These are phyloP conservation scores for Biscogniauxia mediterranea DNA, from an alignment of 2,329 filamentous ascomycete species.

Conservation along the genomic window DNA sequence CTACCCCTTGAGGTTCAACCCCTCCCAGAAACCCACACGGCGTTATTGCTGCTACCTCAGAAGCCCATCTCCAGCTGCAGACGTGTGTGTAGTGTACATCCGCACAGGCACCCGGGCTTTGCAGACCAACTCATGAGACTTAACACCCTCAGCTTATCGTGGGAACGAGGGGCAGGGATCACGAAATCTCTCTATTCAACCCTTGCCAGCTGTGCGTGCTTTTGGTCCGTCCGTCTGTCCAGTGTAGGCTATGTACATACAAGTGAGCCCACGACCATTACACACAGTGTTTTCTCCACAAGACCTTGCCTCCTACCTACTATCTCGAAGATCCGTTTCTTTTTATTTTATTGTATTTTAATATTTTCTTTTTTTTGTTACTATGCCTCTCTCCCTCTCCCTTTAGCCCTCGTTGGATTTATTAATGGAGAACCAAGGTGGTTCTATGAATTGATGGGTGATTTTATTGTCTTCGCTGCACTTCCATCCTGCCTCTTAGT, in stretches of 20 bases:
- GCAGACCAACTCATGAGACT: slow-evolving; percentile 15
- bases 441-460: slow-evolving; percentile 10
- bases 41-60: slow-evolving; percentile 4
- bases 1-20: slow-evolving; percentile 10
- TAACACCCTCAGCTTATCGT: slow-evolving; percentile 21
- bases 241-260: no score
- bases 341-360: slow-evolving; percentile 12
- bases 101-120: slow-evolving; percentile 10
- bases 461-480: slow-evolving; percentile 10
- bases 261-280: slow-evolving; percentile 12
- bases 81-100: background rate
- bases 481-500: background rate
- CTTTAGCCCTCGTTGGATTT: slow-evolving; percentile 6
- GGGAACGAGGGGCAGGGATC: slow-evolving; percentile 20
- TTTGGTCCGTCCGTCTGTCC: slow-evolving; percentile 11
- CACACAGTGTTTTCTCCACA: slow-evolving; percentile 21
- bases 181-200: slow-evolving; percentile 20
- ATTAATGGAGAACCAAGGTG: slow-evolving; percentile 15
- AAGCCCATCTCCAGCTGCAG: slow-evolving; percentile 1
- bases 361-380: background rate
- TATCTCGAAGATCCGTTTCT: slow-evolving; percentile 20
- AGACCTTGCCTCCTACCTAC: slow-evolving; percentile 13
- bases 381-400: background rate
- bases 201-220: slow-evolving; percentile 18
- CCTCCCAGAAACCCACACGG: slow-evolving; percentile 16